phyloP scores from a whole-genome alignment of 2,329 filamentous ascomycete genomes.

The Alternaria sp. region DNA sequence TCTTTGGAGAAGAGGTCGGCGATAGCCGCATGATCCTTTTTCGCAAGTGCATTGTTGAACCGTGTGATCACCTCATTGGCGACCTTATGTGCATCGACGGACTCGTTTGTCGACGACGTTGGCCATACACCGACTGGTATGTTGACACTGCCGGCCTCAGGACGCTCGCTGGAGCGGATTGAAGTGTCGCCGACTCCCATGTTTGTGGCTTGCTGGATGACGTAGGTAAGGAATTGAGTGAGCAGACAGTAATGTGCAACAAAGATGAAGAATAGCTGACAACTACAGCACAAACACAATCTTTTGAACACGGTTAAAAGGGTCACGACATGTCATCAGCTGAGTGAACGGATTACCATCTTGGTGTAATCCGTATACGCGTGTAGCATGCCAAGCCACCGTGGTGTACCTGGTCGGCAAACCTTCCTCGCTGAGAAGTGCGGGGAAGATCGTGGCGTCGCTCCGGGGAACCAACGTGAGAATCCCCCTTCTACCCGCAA shows the following conservation, averaged over 20 bases:
- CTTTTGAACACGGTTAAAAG: neutral
- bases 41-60: constrained; percentile 53
- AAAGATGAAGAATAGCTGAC: neutral
- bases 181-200: constrained; percentile 33
- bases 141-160: constrained; percentile 63
- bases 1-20: constrained; percentile 56
- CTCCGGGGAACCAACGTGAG: constrained; percentile 6
- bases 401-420: constrained; percentile 9
- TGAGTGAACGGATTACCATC: constrained; percentile 4
- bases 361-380: constrained; percentile 6
- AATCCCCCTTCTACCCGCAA: neutral
- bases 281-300: neutral
- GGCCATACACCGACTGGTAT: constrained; percentile 56
- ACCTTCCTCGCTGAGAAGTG: constrained; percentile 14
- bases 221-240: neutral
- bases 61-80: constrained; percentile 48
- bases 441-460: constrained; percentile 10
- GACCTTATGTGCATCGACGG: constrained; percentile 47
- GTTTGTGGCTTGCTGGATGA: neutral
- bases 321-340: neutral
- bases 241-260: neutral
- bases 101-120: constrained; percentile 33
- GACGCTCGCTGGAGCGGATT: constrained; percentile 51
- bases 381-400: neutral
- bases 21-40: constrained; percentile 40